Conservation (phyloP, 805 yeast genomes). For the Hanseniaspora meyeri region DNA sequence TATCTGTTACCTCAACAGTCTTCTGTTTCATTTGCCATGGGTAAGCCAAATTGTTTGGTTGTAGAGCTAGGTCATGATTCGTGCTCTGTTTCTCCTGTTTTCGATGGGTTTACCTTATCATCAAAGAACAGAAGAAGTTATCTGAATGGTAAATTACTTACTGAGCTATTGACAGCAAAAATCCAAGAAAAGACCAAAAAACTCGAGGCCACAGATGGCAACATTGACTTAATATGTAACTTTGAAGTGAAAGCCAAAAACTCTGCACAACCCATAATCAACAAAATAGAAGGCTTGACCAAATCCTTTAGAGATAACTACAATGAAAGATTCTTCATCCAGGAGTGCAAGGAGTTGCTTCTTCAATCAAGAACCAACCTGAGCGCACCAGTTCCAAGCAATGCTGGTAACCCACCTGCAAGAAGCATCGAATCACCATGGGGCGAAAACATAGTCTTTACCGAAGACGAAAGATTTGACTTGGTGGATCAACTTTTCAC, state of each 20-base stretch:
- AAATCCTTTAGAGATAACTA: constrained; percentile 46
- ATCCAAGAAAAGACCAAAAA: constrained; percentile 23
- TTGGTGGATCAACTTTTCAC: constrained; percentile 64
- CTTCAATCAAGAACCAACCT: constrained; percentile 34
- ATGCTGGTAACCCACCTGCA: constrained; percentile 22
- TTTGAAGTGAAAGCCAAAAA: constrained; percentile 24
- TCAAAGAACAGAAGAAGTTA: constrained; percentile 59
- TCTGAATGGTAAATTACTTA: constrained; percentile 58
- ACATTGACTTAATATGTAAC: constrained; percentile 23
- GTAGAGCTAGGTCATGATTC: constrained; percentile 78
- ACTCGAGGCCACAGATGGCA: not conserved
- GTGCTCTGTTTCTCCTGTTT: constrained; percentile 65
- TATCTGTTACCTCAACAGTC: constrained; percentile 76
- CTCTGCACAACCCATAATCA: not conserved
- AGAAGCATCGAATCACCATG: constrained; percentile 64
- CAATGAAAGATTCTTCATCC: constrained; percentile 38
- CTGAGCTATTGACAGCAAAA: constrained; percentile 21
- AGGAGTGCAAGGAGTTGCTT: constrained; percentile 66
- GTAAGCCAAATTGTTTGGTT: constrained; percentile 74
- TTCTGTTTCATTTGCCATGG: constrained; percentile 77
- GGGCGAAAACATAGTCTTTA: constrained; percentile 54
- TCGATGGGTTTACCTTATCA: constrained; percentile 66
- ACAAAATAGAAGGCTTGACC: constrained; percentile 21
- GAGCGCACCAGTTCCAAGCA: constrained; percentile 18
- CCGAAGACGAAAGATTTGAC: constrained; percentile 42